Evolutionary conservation across 106 monocot genomes (phyloP), one percentile per base, ranked within the genome.

Genomic region (Cymbidium sinense): DNA sequence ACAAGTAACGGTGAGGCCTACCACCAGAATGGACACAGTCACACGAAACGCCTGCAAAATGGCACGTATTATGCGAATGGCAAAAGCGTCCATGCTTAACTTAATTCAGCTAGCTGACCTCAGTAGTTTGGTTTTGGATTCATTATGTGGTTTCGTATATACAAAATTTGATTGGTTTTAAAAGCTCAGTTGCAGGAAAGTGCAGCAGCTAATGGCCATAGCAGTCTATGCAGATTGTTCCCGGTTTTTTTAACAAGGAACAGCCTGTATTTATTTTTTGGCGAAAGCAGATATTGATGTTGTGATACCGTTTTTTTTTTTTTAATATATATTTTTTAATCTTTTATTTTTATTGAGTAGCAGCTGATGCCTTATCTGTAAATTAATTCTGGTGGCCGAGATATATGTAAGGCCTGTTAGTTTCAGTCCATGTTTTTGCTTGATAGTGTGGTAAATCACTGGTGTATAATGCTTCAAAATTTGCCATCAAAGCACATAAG

Each of bases 51-150:
- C 80, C 34, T 86, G 21, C 15, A 76, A 1, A 77, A 80, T n/a
- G 82, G 83, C 43, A 64, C 50, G 18, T 78, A 79, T 30, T 87
- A 89, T 70, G 18, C 87, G 2, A 91, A 89, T 19, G 86, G 87
- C 36, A 94, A 91, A 62, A 86, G 89, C 7, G 87, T 94, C 55
- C 91, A 91, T 43, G 80, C 75, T 11, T 93, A 81, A 84, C 76
- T 52, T 62, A 20, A 33, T 39, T 29, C 11, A 23, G 73, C 50
- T 31, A 23, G 73, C 50, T 31, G 64, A 33, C 25, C 31, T 25
- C 50, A 51, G 30, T 17, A 17, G 52, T 47, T 34, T 13, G 18
- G 18, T 21, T 73, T 73, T 80, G 31, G 39, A n/a, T 67, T 67
- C 31, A 31, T 73, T 70, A 33, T 39, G 47, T 47, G 37, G 37